Conservation (phyloP, 495 filamentous ascomycete species). For the Parathielavia hyrcaniae region DNA sequence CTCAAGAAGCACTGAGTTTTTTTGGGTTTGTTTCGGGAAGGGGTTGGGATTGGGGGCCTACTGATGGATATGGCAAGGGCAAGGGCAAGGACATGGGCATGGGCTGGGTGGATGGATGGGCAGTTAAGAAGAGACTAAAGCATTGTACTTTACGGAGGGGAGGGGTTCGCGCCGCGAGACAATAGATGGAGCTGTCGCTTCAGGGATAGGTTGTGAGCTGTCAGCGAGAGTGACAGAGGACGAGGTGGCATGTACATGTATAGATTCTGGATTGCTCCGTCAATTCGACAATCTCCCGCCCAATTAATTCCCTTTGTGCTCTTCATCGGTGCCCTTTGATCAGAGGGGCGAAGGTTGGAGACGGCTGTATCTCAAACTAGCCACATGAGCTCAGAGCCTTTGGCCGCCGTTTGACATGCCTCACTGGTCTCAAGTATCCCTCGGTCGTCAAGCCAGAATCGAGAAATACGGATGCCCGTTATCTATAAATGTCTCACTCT, state of each 20-base stretch:
- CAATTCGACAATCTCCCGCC: conserved; percentile 12
- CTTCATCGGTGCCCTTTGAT: background rate
- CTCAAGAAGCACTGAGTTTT: conserved; percentile 48
- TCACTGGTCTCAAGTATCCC: no score
- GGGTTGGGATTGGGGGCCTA: background rate
- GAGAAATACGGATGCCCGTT: no score
- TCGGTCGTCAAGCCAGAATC: no score
- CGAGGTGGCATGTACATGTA: conserved; percentile 18
- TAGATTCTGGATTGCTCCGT: conserved; percentile 16
- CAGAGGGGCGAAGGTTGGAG: background rate
- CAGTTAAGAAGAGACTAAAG: background rate
- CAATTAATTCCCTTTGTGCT: background rate
- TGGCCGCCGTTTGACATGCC: no score
- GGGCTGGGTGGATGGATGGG: background rate
- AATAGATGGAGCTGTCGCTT: background rate
- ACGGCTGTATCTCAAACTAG: background rate
- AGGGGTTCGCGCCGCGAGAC: background rate
- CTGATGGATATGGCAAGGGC: background rate
- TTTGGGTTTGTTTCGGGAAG: background rate
- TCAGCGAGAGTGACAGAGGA: background rate
- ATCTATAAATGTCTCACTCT: no score
- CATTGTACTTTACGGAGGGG: conserved; percentile 12
- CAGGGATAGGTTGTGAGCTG: background rate
- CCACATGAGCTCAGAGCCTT: background rate
- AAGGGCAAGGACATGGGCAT: background rate